phyloP scores from a whole-genome alignment of 2,329 filamentous ascomycete genomes.

The Microcyclospora pomicola region DNA sequence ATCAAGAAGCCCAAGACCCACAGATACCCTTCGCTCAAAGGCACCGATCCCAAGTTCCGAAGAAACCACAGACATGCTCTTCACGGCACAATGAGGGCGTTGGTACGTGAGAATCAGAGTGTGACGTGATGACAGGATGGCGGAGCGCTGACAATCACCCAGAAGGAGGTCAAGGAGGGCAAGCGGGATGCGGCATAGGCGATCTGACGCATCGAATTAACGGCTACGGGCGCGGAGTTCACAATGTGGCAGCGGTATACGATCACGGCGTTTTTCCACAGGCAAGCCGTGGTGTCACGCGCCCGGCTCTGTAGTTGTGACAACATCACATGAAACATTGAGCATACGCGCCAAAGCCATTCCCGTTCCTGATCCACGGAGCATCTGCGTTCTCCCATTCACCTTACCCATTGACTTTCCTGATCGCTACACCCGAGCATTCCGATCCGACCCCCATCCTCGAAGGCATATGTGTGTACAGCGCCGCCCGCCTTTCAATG shows the following conservation, averaged over 20 bases:
- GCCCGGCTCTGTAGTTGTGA: background rate
- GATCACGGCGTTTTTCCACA: too few relatives aligned
- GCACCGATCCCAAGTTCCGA: conserved; percentile 98
- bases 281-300: background rate
- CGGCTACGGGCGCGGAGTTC: too few relatives aligned
- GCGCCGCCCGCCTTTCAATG: conserved; percentile 43
- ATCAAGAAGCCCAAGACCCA: conserved; percentile 99
- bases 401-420: conserved; percentile 1
- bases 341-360: background rate
- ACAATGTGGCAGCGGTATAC: too few relatives aligned
- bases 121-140: background rate
- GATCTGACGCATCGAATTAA: conserved; percentile 6
- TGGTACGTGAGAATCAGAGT: conserved; percentile 49
- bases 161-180: conserved; percentile 98
- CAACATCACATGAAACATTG: background rate
- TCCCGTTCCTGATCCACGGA: background rate
- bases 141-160: conserved; percentile 21
- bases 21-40: conserved; percentile 97
- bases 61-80: conserved; percentile 99
- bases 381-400: conserved; percentile 1
- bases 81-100: conserved; percentile 93
- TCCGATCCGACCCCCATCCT: background rate
- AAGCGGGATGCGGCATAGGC: conserved; percentile 75
- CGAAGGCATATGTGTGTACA: conserved; percentile 58
- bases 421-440: background rate